phyloP scores from a whole-genome alignment of 805 yeast genomes.

The Teunomyces panamensis region DNA sequence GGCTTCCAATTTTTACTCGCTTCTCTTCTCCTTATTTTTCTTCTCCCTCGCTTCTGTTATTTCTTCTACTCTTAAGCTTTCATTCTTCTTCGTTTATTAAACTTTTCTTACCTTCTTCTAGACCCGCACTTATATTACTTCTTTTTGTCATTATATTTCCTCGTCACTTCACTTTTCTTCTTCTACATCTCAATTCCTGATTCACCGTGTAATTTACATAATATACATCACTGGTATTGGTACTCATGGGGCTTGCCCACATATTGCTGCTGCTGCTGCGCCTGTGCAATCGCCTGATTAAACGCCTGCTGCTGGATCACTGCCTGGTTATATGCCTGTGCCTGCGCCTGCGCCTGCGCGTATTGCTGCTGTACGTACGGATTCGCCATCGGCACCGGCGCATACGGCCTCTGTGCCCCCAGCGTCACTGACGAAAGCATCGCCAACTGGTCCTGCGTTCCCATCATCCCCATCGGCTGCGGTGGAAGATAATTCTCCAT shows the following conservation, averaged over 20 bases:
- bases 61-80: too few relatives aligned
- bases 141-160: not conserved
- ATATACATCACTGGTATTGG: slow-evolving; percentile 1
- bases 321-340: slow-evolving; percentile 16
- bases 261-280: slow-evolving; percentile 16
- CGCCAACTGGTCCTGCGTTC: slow-evolving; percentile 7
- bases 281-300: slow-evolving; percentile 19
- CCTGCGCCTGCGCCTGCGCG: slow-evolving; percentile 8
- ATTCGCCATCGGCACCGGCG: slow-evolving; percentile 7
- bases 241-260: slow-evolving; percentile 16
- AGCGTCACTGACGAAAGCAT: slow-evolving; percentile 4
- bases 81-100: too few relatives aligned
- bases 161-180: not conserved
- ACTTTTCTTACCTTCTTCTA: too few relatives aligned
- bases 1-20: too few relatives aligned
- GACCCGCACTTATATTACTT: too few relatives aligned
- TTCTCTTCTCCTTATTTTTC: too few relatives aligned
- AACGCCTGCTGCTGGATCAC: slow-evolving; percentile 20
- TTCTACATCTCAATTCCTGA: not conserved
- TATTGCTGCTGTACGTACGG: slow-evolving; percentile 6
- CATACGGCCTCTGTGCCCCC: slow-evolving; percentile 3
- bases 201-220: not conserved
- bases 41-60: too few relatives aligned
- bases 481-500: slow-evolving; percentile 2
- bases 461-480: slow-evolving; percentile 8